Evolutionary conservation across 306 rosid genomes (phyloP).

Genomic region (Dryas octopetala): DNA sequence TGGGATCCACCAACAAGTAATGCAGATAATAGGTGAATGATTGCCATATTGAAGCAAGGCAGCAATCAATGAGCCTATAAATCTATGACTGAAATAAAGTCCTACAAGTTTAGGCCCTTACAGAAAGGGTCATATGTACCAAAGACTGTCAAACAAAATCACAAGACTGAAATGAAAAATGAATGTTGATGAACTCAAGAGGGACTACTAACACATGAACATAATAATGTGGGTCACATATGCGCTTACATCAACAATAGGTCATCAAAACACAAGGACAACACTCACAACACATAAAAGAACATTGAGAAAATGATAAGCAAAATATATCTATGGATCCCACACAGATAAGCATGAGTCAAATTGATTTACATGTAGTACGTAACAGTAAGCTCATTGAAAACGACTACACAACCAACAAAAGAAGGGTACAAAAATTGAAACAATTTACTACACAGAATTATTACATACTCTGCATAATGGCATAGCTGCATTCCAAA

Average conservation of each 20-base stretch:
- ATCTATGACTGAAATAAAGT: constrained; percentile 13
- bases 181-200: constrained; percentile 27
- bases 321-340: constrained; percentile 56
- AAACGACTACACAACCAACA: constrained; percentile 53
- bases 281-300: neutral
- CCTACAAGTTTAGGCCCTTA: constrained; percentile 18
- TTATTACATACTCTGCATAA: constrained; percentile 74
- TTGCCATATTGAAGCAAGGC: neutral
- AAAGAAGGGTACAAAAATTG: constrained; percentile 28
- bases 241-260: neutral
- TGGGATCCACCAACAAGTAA: constrained; percentile 13
- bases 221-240: constrained; percentile 7
- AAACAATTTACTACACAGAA: constrained; percentile 1
- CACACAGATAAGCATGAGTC: constrained; percentile 47
- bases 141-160: constrained; percentile 23
- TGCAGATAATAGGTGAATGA: neutral
- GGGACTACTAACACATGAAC: constrained; percentile 23
- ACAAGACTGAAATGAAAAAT: constrained; percentile 13
- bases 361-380: neutral
- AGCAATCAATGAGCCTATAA: constrained; percentile 12
- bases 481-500: constrained; percentile 80
- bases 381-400: constrained; percentile 29
- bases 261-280: neutral
- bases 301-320: neutral
- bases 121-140: constrained; percentile 11